Conservation (phyloP, 805 yeast species). For the Phaffomyces thermotolerans region DNA sequence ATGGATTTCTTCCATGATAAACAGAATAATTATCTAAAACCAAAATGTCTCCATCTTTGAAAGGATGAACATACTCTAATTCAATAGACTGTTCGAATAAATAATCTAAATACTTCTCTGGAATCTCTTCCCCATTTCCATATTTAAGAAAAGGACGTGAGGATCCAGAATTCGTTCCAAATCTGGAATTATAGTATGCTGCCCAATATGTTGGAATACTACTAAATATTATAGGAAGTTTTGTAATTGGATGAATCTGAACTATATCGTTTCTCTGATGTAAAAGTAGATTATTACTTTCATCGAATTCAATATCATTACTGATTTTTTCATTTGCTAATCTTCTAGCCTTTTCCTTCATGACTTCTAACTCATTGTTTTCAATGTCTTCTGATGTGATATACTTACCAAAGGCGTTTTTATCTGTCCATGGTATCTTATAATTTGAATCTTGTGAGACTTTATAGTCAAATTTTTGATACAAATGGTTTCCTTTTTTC, state of each 20-base stretch:
- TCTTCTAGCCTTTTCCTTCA: neutral
- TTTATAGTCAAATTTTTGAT: neutral
- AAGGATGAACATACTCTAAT: neutral
- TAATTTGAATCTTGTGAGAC: neutral
- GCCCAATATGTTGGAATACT: slow-evolving; percentile 1
- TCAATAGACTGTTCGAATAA: neutral
- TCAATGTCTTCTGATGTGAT: neutral
- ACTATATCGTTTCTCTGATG: neutral
- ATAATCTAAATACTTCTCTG: neutral
- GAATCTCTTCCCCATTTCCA: neutral
- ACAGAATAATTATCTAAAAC: neutral
- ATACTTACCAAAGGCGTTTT: neutral
- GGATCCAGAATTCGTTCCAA: neutral
- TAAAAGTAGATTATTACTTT: neutral
- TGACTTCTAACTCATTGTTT: neutral
- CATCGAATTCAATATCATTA: neutral
- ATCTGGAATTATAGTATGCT: neutral
- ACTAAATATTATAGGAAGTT: neutral
- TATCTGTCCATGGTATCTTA: neutral
- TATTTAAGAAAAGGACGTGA: no score
- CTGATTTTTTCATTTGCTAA: neutral
- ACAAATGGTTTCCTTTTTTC: neutral
- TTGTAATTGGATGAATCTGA: neutral
- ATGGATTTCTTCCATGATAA: neutral
- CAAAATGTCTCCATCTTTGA: neutral